These are phyloP conservation scores for Rhytidhysteron rufulum DNA, from an alignment of 2,329 filamentous ascomycete species.

Conservation along the genomic window DNA sequence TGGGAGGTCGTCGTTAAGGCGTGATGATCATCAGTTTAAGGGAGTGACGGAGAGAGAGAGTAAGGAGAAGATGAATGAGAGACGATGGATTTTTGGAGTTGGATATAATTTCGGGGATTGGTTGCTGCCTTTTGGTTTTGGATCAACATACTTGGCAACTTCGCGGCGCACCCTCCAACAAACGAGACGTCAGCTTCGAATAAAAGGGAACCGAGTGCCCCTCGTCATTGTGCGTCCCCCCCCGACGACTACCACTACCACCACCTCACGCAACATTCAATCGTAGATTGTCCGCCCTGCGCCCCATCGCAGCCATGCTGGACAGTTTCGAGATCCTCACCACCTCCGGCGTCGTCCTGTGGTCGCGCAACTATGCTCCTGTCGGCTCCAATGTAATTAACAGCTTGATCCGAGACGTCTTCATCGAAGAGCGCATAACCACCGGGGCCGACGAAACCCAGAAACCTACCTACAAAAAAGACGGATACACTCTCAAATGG, in stretches of 20 bases:
- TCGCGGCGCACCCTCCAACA: constrained; percentile 2
- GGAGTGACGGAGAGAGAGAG: background rate
- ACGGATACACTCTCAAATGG: constrained; percentile 95
- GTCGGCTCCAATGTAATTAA: constrained; percentile 84
- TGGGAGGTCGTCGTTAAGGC: constrained; percentile 10
- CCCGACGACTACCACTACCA: constrained; percentile 6
- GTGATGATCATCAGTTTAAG: background rate
- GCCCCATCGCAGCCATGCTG: constrained; percentile 59
- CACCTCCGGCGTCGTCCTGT: constrained; percentile 92
- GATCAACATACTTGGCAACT: constrained; percentile 9
- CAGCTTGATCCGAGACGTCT: constrained; percentile 91
- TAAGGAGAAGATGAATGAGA: background rate
- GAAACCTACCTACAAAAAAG: constrained; percentile 77
- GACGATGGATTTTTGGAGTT: background rate
- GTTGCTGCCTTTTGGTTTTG: background rate
- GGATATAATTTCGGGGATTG: background rate
- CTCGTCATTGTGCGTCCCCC: constrained; percentile 24
- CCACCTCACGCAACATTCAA: constrained; percentile 2
- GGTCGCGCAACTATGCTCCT: constrained; percentile 82
- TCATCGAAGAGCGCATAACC: constrained; percentile 87
- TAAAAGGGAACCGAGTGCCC: constrained; percentile 5
- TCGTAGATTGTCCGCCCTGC: background rate
- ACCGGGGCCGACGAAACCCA: constrained; percentile 57
- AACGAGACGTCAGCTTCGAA: no score
- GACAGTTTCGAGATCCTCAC: constrained; percentile 97